Percentiles rank a stretch among this genome's conserved stretches.
These are phyloP conservation scores for Silybum marianum DNA, from an alignment of 129 eudicot species.

Conservation along the genomic window DNA sequence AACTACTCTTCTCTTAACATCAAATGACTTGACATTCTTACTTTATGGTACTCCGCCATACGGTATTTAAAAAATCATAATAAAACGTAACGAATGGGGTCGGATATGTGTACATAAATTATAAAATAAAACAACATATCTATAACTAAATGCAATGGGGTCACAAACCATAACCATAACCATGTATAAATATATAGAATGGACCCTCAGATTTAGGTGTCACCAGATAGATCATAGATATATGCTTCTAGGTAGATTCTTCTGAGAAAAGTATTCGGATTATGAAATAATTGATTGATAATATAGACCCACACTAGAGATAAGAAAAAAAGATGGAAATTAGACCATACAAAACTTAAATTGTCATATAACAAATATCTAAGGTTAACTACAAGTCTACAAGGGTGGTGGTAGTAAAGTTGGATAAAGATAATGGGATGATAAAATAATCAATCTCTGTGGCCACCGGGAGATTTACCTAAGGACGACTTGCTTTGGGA, in stretches of 20 bases:
- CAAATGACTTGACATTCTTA: not conserved
- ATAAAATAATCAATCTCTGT: not conserved
- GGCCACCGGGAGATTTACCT: not conserved
- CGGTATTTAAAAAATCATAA: not conserved
- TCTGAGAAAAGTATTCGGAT: not conserved
- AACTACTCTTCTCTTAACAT: not conserved
- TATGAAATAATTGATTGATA: not conserved
- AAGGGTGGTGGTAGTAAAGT: not conserved
- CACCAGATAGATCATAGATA: constrained; percentile 19
- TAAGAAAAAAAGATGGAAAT: not conserved
- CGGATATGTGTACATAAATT: not conserved
- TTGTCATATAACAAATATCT: not conserved
- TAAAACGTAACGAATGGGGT: not conserved
- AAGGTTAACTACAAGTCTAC: not conserved
- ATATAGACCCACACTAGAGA: not conserved
- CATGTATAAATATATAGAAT: constrained; percentile 18
- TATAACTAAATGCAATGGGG: constrained; percentile 17
- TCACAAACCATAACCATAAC: constrained; percentile 21
- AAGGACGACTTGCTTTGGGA: not conserved
- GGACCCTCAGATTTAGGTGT: constrained; percentile 32
- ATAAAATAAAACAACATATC: not conserved
- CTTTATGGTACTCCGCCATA: not conserved
- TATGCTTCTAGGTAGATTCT: constrained; percentile 19
- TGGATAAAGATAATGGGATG: not conserved
- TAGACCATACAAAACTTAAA: not conserved